Base-by-base conservation (phyloP, 176 grass and related monocot species). In the Otatea glauca region DNA sequence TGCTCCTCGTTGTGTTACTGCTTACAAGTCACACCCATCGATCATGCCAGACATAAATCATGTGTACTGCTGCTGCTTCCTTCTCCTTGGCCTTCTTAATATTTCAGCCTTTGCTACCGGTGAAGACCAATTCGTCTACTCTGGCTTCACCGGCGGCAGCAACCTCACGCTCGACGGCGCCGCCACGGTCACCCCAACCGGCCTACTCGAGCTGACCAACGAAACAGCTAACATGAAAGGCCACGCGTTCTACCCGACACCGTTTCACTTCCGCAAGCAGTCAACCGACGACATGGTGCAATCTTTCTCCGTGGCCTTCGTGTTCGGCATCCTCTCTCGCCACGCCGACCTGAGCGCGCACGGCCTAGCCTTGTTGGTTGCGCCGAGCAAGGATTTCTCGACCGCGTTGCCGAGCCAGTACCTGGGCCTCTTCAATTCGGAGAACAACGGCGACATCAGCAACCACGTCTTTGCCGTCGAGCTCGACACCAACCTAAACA, bases 241-340 rank as follows among this genome's bases (percentile, higher is more conserved):
- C 38, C 78, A 87, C 1, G 78, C 71, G 2, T 81, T 87, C 37
- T 39, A 76, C 61, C 70, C 62, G 7, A 12, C 48, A 9, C 62
- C 78, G 21, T 1, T 88, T 16, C 24, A 23, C 16, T 82, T 88
- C 37, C 16, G 48, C 35, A 17, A 2, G 29, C 29, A 29, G 35
- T 32, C 70, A 7, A 14, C 3, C 13, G 8, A 49, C 2, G 25
- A 68, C 39, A 25, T 14, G 9, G 23, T 87, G 45, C 48, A 24
- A 16, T 87, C 85, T 35, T 81, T 87, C 70, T 81, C 85, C 3
- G 43, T 48, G 6, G 76, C 77, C 15, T 81, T 81, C 1, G 70
- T 58, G 34, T 67, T 60, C 1, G 77, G 6, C 43, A 80, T 86
- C 68, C 45, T 74, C 43, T 4, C 78, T 0, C 9, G 34, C 34